A percentile compares a stretch with the other conserved stretches of the same genome.
Conservation (phyloP, 495 filamentous ascomycete genomes). For the Xylaria palmicola region DNA sequence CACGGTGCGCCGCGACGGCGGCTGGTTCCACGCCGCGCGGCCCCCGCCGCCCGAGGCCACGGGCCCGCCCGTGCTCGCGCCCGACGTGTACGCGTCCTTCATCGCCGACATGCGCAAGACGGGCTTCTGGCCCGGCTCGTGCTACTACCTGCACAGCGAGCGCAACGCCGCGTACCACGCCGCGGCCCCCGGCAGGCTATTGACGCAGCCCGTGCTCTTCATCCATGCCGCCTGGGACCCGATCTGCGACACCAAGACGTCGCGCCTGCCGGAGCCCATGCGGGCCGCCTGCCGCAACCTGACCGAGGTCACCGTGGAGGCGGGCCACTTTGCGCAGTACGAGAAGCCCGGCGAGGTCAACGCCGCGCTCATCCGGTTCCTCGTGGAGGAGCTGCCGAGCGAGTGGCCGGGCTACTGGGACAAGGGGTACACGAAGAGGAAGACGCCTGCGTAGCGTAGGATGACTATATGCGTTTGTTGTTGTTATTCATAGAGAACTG, state of each 20-base stretch:
- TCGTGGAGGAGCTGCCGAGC: constrained; percentile 7
- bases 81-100: neutral
- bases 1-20: neutral
- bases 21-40: neutral
- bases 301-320: constrained; percentile 8
- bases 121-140: neutral
- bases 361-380: constrained; percentile 12
- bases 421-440: neutral
- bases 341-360: constrained; percentile 15
- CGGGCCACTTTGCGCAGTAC: constrained; percentile 12
- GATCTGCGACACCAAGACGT: constrained; percentile 8
- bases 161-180: constrained; percentile 11
- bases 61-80: constrained; percentile 2
- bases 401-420: constrained; percentile 15
- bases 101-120: constrained; percentile 3
- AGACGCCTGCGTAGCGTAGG: neutral
- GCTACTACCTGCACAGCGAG: constrained; percentile 9
- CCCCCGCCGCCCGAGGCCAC: neutral
- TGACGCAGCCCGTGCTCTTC: constrained; percentile 9
- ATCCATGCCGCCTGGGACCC: constrained; percentile 9
- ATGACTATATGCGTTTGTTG: too few species aligned
- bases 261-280: constrained; percentile 7
- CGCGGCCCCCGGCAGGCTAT: constrained; percentile 2
- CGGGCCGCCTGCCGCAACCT: constrained; percentile 8
- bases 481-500: too few species aligned